Conservation (phyloP, 2,329 filamentous ascomycete species). For the Dendrostoma leiphaemia region DNA sequence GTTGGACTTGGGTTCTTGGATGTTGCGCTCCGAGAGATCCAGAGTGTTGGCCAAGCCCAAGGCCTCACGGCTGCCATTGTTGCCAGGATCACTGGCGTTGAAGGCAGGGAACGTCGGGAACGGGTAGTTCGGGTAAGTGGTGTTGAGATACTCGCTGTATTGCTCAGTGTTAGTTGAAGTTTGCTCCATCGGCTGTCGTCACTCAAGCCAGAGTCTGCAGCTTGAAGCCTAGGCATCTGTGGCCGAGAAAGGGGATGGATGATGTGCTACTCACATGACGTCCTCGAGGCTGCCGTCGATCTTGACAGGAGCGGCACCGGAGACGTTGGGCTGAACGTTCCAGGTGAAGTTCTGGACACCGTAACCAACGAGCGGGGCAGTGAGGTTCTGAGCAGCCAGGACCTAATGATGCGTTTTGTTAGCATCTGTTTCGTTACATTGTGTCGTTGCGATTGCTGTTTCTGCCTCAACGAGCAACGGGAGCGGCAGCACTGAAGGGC, state of each 20-base stretch:
- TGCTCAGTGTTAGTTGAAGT: background rate
- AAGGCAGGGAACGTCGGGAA: background rate
- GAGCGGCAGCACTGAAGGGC: no score
- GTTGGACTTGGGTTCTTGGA: background rate
- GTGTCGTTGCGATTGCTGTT: no score
- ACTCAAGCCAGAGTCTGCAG: background rate
- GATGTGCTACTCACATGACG: background rate
- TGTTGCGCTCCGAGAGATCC: no score
- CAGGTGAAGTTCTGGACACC: slow-evolving; percentile 3
- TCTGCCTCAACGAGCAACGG: no score
- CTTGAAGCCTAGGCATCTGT: no score
- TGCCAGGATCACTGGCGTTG: background rate
- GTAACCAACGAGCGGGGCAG: slow-evolving; percentile 1
- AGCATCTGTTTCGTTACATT: no score
- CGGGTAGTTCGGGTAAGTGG: background rate
- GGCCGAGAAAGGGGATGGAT: background rate
- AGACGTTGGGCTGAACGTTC: background rate
- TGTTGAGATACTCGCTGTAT: background rate
- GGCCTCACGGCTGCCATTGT: background rate
- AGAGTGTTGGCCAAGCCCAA: no score
- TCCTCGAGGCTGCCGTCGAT: slow-evolving; percentile 8
- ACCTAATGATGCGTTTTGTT: no score
- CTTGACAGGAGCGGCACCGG: background rate
- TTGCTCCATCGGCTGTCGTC: no score
- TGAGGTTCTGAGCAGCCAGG: background rate